These are phyloP conservation scores for Camelina sativa DNA, from an alignment of 345 rosid genomes.

Conservation along the genomic window DNA sequence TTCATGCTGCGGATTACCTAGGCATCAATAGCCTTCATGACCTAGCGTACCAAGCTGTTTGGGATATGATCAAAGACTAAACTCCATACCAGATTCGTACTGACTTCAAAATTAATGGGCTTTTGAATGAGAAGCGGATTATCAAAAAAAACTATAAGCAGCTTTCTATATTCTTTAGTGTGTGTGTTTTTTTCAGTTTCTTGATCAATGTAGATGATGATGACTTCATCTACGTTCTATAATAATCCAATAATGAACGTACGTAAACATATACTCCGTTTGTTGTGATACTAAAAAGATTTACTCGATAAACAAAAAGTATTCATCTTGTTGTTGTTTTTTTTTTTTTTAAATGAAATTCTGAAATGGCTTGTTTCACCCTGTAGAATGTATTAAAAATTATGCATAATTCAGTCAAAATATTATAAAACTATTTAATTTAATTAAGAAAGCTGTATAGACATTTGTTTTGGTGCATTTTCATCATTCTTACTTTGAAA, in stretches of 20 bases:
- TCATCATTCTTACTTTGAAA: no score
- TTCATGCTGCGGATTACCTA: neutral
- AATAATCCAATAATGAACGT: neutral
- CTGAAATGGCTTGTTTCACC: neutral
- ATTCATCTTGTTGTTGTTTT: neutral
- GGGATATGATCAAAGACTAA: neutral
- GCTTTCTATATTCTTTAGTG: neutral
- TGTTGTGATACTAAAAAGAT: neutral
- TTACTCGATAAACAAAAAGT: neutral
- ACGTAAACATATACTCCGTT: neutral
- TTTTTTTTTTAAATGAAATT: no score
- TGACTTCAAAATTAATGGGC: neutral
- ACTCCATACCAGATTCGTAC: neutral
- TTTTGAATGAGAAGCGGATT: constrained; percentile 1
- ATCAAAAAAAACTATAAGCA: neutral
- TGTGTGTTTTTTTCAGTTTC: neutral
- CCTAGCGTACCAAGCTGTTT: neutral
- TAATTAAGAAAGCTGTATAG: no score
- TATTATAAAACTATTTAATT: no score
- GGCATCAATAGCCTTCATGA: neutral
- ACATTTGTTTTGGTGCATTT: no score
- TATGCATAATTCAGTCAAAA: neutral
- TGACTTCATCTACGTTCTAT: neutral
- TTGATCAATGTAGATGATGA: neutral
- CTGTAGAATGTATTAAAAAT: no score